These are phyloP conservation scores for Dinochytrium kinnereticum DNA, from an alignment of 371 early-diverging fungal species.

Conservation along the genomic window DNA sequence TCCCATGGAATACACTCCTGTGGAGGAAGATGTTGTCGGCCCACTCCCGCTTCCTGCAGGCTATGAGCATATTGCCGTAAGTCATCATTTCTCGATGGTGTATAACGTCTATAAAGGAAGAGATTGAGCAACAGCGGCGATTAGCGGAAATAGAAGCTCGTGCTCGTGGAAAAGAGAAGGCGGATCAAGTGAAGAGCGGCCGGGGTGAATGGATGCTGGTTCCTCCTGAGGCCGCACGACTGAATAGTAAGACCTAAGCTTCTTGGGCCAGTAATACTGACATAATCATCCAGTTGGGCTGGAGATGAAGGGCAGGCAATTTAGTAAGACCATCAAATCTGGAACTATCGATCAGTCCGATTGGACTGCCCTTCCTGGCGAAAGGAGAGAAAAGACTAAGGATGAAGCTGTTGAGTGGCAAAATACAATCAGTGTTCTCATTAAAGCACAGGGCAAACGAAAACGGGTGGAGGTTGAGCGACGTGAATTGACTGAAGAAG, in stretches of 20 bases:
- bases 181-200: neutral
- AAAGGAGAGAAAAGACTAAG: conserved; percentile 13
- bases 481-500: conserved; percentile 21
- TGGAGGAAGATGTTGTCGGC: conserved; percentile 36
- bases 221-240: conserved; percentile 35
- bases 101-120: neutral
- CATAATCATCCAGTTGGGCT: conserved; percentile 24
- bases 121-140: conserved; percentile 23
- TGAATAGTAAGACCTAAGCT: neutral
- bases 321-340: conserved; percentile 20
- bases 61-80: conserved; percentile 15
- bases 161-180: neutral
- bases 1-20: neutral
- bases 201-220: conserved; percentile 41
- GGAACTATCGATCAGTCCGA: conserved; percentile 40
- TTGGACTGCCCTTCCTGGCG: conserved; percentile 47
- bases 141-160: conserved; percentile 31
- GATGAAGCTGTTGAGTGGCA: conserved; percentile 5
- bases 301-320: conserved; percentile 39
- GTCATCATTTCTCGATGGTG: neutral
- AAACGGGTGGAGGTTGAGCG: conserved; percentile 20
- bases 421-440: neutral
- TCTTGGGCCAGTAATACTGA: neutral
- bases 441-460: neutral
- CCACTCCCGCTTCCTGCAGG: conserved; percentile 29